Evolutionary conservation across 1,284 basidiomycete species (phyloP), one percentile per base, ranked within the genome.

Genomic region (Cryptococcus sp.): DNA sequence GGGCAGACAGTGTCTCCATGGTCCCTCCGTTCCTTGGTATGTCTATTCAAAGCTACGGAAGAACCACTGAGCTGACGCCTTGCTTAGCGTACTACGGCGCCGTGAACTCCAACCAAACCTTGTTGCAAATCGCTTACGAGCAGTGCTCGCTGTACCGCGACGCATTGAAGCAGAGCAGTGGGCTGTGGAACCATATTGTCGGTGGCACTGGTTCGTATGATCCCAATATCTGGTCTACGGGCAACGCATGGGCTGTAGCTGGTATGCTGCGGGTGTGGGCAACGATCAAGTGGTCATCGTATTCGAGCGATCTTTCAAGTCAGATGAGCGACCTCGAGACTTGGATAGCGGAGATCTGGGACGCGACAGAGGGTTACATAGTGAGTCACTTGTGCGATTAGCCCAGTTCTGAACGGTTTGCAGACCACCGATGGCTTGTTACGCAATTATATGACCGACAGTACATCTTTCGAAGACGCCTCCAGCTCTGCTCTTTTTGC

Each of bases 21-120:
- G 88, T 89, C 0, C 93, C 93, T 0, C 93, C 93, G 0, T 96
- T 94, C 78, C 78, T 97, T 10, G 91, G 60, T 62, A 27, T 38
- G 55, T 55, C n/a, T n/a, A 22, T 1, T 27, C 43, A 1, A 45
- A 45, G n/a, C 11, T 13, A 35, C 16, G 15, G 2, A 19, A 19
- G 22, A 8, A 1, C 43, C 8, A 45, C 4, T 48, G 20, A 48
- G 19, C 27, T 17, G 10, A 22, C 50, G 20, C 39, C 30, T 5
- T 10, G 30, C 30, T 3, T n/a, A 62, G 61, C 93, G 0, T 93
- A 89, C 77, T 94, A 92, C 73, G 94, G 90, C 30, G 85, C 86
- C 38, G 67, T 85, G 25, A 85, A 85, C 0, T 71, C 79, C 30
- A 93, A 95, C 76, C 75, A 83, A 43, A 84, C 85, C 1, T 80